Evolutionary conservation across 2,329 filamentous ascomycete genomes (phyloP), one percentile per base, ranked within the genome.

Genomic region (Hirsutella rhossiliensis): DNA sequence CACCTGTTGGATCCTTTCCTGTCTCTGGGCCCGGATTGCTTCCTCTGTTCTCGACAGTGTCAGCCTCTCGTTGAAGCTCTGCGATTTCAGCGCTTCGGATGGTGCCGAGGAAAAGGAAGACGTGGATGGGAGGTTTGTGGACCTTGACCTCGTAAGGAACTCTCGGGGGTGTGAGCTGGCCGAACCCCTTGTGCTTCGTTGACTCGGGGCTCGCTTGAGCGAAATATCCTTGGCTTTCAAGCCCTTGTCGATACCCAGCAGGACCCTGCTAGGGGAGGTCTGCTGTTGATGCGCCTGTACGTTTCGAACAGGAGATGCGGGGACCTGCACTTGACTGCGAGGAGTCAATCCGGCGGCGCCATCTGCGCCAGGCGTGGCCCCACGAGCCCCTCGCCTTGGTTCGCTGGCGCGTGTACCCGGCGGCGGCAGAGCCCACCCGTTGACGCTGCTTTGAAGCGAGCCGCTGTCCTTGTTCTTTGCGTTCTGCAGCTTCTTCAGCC

Each of bases 201-300:
- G 57, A 45, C 66, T 73, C 3, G 79, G 71, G 3, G 86, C 79
- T 51, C 87, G 74, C 61, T 86, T 92, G 27, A 97, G 66, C 3
- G 89, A 96, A 29, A 97, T 73, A 54, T 96, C 87, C 46, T 78
- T 78, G 2, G 82, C 88, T 53, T 73, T 83, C 31, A 89, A 67
- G 1, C 87, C 88, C 59, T 94, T 94, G 63, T 95, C 89, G 48
- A 97, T 94, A 5, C 92, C 90, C 15, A 97, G 62, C 17, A 87
- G 64, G 13, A 92, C 76, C 47, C 89, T 75, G 43, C 83, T 83
- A 1, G 92, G 90, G 1, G 89, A 96, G 23, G 73, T 78, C 31
- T 79, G 80, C 13, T 76, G 67, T 2, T 69, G 57, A 1, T 63
- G 58, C 13, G 68, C 62, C 60, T 71, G 63, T 53, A 69, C 52